Conservation (phyloP, 495 filamentous ascomycete species). For the Talaromyces nanjingensis region DNA sequence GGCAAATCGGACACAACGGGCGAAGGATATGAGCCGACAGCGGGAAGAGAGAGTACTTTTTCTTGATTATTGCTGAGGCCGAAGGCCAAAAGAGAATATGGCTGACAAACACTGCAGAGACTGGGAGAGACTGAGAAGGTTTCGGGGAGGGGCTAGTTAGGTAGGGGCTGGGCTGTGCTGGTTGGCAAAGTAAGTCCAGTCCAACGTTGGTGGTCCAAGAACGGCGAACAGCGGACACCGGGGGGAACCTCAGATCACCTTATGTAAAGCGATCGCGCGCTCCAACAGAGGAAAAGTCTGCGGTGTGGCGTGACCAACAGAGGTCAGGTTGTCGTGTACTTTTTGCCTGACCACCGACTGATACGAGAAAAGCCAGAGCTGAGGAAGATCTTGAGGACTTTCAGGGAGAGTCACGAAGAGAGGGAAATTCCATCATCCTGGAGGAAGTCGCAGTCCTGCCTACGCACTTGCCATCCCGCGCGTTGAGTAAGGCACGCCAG, state of each 20-base stretch:
- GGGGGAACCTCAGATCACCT: not conserved
- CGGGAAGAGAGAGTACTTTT: not conserved
- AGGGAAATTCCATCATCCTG: not conserved
- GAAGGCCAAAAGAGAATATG: not conserved
- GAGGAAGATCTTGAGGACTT: not conserved
- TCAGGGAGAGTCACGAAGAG: not conserved
- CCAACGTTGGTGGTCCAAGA: conserved; percentile 4
- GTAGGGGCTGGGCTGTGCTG: conserved; percentile 5
- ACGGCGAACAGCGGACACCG: conserved; percentile 1
- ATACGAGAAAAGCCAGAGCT: not conserved
- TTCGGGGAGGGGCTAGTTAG: conserved; percentile 7
- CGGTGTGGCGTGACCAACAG: not conserved
- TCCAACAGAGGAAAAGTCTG: not conserved
- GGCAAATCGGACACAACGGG: not conserved
- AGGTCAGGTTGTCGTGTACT: not conserved
- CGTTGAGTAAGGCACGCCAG: conserved; percentile 5
- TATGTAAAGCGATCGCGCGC: not conserved
- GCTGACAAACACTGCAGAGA: not conserved
- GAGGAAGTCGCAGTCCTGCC: not conserved
- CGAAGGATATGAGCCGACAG: conserved; percentile 4
- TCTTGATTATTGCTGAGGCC: not conserved
- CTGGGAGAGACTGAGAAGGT: conserved; percentile 11
- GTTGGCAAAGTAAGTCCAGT: not conserved
- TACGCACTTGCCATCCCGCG: conserved; percentile 1
- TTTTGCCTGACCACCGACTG: not conserved